These are phyloP conservation scores for Calonectria multiphialidica DNA, from an alignment of 2,329 filamentous ascomycete species.

Conservation along the genomic window DNA sequence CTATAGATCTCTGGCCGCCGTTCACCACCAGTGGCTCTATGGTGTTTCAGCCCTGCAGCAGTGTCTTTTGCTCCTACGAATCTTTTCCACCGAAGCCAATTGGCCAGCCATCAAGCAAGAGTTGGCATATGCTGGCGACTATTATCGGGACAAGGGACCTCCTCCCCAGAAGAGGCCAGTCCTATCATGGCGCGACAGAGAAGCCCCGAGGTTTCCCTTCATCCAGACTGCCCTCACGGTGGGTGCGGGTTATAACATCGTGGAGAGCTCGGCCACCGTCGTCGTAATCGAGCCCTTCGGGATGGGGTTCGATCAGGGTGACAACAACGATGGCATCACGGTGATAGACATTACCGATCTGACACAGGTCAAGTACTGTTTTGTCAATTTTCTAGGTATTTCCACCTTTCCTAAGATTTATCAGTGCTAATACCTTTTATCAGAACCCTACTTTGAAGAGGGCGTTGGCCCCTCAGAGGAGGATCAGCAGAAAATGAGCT, in stretches of 20 bases:
- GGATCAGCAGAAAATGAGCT: background rate
- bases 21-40: slow-evolving; percentile 29
- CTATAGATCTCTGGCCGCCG: slow-evolving; percentile 25
- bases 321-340: slow-evolving; percentile 14
- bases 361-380: slow-evolving; percentile 5
- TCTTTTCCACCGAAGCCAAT: slow-evolving; percentile 27
- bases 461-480: background rate
- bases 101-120: slow-evolving; percentile 14
- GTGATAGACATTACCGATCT: slow-evolving; percentile 22
- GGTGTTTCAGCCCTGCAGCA: slow-evolving; percentile 21
- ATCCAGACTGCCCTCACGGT: slow-evolving; percentile 20
- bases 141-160: background rate
- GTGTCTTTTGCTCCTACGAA: slow-evolving; percentile 20
- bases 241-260: slow-evolving; percentile 9
- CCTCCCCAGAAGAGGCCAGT: background rate
- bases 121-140: slow-evolving; percentile 7
- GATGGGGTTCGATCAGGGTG: slow-evolving; percentile 6
- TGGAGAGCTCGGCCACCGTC: background rate
- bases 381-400: slow-evolving; percentile 8
- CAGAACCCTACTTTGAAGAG: background rate
- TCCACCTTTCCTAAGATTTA: background rate
- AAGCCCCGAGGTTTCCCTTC: slow-evolving; percentile 14
- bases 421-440: background rate
- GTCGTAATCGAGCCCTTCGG: slow-evolving; percentile 9
- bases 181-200: background rate